Conservation (phyloP, 1,284 basidiomycete genomes). For the Blastosporella zonata region DNA sequence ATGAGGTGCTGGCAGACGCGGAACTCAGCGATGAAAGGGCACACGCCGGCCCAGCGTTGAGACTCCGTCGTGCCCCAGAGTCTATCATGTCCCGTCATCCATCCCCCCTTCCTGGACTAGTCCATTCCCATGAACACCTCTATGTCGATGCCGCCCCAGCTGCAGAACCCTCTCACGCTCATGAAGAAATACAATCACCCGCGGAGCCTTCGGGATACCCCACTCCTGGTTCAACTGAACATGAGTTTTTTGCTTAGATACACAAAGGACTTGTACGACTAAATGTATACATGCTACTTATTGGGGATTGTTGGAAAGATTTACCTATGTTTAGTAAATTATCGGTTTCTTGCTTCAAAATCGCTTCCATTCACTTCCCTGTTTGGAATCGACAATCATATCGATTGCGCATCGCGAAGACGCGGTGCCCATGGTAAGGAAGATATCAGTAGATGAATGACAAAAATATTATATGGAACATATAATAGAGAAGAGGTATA, state of each 20-base stretch:
- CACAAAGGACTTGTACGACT: slow-evolving; percentile 13
- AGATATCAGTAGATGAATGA: not conserved
- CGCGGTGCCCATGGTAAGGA: no score
- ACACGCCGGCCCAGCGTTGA: slow-evolving; percentile 31
- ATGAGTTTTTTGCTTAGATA: slow-evolving; percentile 31
- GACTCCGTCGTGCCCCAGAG: slow-evolving; percentile 60
- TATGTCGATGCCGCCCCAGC: not conserved
- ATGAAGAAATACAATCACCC: slow-evolving; percentile 15
- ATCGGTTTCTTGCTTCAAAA: slow-evolving; percentile 5
- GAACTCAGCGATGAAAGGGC: slow-evolving; percentile 29
- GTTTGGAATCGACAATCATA: no score
- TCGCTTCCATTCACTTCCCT: no score
- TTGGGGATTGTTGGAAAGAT: slow-evolving; percentile 6
- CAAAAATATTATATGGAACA: not conserved
- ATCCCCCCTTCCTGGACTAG: slow-evolving; percentile 29
- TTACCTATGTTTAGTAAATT: slow-evolving; percentile 8
- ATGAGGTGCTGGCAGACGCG: slow-evolving; percentile 16
- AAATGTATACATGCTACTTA: slow-evolving; percentile 16
- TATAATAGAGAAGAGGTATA: not conserved
- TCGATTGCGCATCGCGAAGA: no score
- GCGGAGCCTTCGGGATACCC: slow-evolving; percentile 34
- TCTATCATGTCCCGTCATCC: slow-evolving; percentile 46
- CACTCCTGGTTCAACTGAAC: slow-evolving; percentile 37
- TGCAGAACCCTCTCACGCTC: not conserved
- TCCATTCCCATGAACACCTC: not conserved